These are phyloP conservation scores for Plasmodium adleri DNA, from an alignment of 169 alveolate species.

Conservation along the genomic window DNA sequence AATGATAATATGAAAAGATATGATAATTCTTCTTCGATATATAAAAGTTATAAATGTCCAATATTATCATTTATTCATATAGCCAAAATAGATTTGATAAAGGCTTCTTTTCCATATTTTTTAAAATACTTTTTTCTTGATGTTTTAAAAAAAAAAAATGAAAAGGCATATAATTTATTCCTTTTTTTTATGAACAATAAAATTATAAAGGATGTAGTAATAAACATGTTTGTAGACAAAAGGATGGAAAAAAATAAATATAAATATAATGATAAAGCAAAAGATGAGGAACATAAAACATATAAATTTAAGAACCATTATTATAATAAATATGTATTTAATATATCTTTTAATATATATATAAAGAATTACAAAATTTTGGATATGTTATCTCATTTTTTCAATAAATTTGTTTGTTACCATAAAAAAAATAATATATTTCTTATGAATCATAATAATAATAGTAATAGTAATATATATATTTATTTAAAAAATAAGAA, in stretches of 20 bases:
- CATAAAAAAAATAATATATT: constrained; percentile 3
- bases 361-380: constrained; percentile 7
- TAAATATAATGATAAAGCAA: not conserved
- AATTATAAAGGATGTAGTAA: not conserved
- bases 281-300: not conserved
- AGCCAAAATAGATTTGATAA: constrained; percentile 20
- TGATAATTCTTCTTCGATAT: not conserved
- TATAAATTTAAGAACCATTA: not conserved
- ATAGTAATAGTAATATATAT: constrained; percentile 19
- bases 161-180: not conserved
- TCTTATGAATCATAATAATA: constrained; percentile 12
- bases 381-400: constrained; percentile 18
- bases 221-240: constrained; percentile 4
- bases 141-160: constrained; percentile 15
- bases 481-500: not conserved
- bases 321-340: constrained; percentile 13
- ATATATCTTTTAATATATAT: constrained; percentile 36
- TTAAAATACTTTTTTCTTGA: not conserved
- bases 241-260: not conserved
- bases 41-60: not conserved
- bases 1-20: not conserved
- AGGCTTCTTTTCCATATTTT: constrained; percentile 9
- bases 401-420: constrained; percentile 32
- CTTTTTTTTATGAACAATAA: not conserved
- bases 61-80: constrained; percentile 12